Percentiles rank a stretch among this genome's conserved stretches.
These are phyloP conservation scores for Amanita fuliginea DNA, from an alignment of 768 basidiomycete species.

Conservation along the genomic window DNA sequence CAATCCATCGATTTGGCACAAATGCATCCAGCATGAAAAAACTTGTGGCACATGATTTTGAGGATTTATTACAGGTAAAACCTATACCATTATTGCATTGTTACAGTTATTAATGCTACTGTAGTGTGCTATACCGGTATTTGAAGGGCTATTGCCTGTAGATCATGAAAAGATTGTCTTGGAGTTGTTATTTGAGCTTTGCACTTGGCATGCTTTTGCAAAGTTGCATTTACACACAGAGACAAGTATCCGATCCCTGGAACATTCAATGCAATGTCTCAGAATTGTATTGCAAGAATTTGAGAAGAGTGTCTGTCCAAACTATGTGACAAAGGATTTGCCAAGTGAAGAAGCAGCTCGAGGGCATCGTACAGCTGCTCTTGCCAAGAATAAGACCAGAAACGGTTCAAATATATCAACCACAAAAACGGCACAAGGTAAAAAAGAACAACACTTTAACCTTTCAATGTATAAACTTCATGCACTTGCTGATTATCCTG, in stretches of 20 bases:
- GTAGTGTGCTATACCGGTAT: constrained; percentile 19
- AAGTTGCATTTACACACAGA: constrained; percentile 16
- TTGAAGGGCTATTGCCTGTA: constrained; percentile 25
- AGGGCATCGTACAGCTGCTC: constrained; percentile 1
- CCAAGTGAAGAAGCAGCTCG: constrained; percentile 16
- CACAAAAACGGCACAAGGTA: too few relatives aligned
- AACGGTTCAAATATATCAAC: too few relatives aligned
- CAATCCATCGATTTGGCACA: constrained; percentile 22
- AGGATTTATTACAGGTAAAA: constrained; percentile 16
- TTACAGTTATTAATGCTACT: not conserved
- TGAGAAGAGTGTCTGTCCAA: constrained; percentile 7
- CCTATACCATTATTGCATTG: not conserved
- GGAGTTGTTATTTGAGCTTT: constrained; percentile 18
- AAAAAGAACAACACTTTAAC: too few relatives aligned
- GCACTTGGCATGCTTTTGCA: constrained; percentile 23
- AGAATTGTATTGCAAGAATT: constrained; percentile 16
- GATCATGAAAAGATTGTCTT: constrained; percentile 16
- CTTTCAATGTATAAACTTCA: too few relatives aligned
- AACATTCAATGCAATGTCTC: constrained; percentile 16
- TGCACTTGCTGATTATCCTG: too few relatives aligned
- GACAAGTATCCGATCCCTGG: constrained; percentile 15
- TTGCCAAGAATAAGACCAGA: not conserved
- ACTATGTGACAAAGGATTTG: constrained; percentile 14
- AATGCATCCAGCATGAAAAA: constrained; percentile 23
- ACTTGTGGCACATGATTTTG: constrained; percentile 24